These are phyloP conservation scores for Trichosporon inkin DNA, from an alignment of 1,284 basidiomycete species.

Conservation along the genomic window DNA sequence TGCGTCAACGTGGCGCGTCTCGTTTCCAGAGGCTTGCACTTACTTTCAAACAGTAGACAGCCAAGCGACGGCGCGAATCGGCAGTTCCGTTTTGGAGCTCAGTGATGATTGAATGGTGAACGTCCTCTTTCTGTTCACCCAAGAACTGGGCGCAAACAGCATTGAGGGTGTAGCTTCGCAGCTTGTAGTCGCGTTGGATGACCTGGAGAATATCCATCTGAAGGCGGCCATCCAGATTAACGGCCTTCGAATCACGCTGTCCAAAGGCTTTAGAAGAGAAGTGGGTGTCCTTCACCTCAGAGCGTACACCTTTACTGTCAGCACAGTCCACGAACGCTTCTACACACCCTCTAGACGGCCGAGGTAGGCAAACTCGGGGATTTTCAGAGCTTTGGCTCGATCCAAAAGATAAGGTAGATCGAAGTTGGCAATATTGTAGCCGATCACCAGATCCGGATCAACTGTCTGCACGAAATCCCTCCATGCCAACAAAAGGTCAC, in stretches of 20 bases:
- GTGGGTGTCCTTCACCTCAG: constrained; percentile 81
- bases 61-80: constrained; percentile 80
- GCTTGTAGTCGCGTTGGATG: constrained; percentile 94
- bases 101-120: constrained; percentile 94
- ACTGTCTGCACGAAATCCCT: constrained; percentile 76
- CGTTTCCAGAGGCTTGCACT: constrained; percentile 12
- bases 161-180: constrained; percentile 91
- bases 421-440: constrained; percentile 87
- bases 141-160: constrained; percentile 93
- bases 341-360: constrained; percentile 69
- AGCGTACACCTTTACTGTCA: constrained; percentile 59
- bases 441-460: constrained; percentile 89
- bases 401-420: constrained; percentile 92
- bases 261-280: constrained; percentile 96
- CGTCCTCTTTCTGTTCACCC: constrained; percentile 95
- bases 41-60: constrained; percentile 94
- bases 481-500: constrained; percentile 70
- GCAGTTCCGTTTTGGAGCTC: constrained; percentile 91
- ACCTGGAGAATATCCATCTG: constrained; percentile 91
- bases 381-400: constrained; percentile 74
- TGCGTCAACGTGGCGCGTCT: background rate
- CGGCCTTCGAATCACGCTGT: constrained; percentile 89
- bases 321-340: background rate
- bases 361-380: constrained; percentile 66
- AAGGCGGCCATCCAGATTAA: constrained; percentile 77